Evolutionary conservation across 257 asterid species (phyloP), one percentile per base, ranked within the genome.

Genomic region (Osmanthus fragrans): DNA sequence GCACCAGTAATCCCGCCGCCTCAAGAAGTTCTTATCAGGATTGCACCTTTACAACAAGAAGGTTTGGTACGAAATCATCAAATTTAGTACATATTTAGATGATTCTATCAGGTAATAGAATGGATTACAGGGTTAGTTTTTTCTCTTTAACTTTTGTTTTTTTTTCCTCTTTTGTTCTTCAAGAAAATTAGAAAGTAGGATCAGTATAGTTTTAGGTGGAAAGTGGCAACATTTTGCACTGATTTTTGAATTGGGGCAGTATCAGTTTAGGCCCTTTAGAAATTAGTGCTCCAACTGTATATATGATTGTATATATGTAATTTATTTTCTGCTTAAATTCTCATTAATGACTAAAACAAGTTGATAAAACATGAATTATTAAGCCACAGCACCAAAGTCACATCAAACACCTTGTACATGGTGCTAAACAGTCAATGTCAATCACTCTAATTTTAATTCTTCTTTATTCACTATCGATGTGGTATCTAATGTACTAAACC

Each of bases 11-110:
- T n/a, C 0, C 18, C 47, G 1, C 45, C 67, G 2, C 27, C 34
- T 9, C 83, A 70, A 19, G 83, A 88, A 69, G 70, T 80, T 47
- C 75, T 68, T 9, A 15, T 79, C 33, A 82, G 83, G 71, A 86
- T 88, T 72, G 86, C 82, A 33, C 90, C 92, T 29, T 80, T 88
- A 70, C 85, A 82, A 56, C 81, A 78, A n/a, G 92, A 88, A 86
- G 86, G 86, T 79, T 82, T 81, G 78, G 76, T 84, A 56, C 49
- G 83, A 64, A 86, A 81, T 77, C 73, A 80, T 72, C 76, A 69
- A 33, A 86, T 65, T 51, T 84, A 78, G 67, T n/a, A 4, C 42
- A 29, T 49, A 58, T 37, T 51, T 19, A 45, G 5, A 25, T 73
- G 68, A 39, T 74, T 76, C 77, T 82, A 72, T 66, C 79, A 83